Base-by-base conservation (phyloP, 768 basidiomycete genomes). In the Tricholoma saponaceum region DNA sequence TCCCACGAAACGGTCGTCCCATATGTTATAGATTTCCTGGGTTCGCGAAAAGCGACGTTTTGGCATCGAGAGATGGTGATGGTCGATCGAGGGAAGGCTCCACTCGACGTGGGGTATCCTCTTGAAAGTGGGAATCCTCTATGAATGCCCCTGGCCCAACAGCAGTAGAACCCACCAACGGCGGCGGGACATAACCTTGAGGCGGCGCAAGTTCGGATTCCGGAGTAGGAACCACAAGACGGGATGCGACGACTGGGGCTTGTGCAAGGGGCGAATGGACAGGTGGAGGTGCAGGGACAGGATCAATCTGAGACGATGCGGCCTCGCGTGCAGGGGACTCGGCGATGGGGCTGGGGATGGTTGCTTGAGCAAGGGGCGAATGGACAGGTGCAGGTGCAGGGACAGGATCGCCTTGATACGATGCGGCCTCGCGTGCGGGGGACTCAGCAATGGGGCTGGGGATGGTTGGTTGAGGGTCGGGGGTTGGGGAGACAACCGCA, bases 391-490 rank as follows among this genome's bases (percentile, higher is more conserved):
- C 55, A 5, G 72, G 73, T 26, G 74, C 75, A 0, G 70, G 78
- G 23, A 67, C 54, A 4, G 65, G 64, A 6, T 71, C 65, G 12
- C 70, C 69, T 37, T 60, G 61, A 28, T 73, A 59, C 3, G 73
- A 78, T 13, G 76, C 81, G 8, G 75, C 79, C 63, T 86, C 84
- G 23, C 85, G 78, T 7, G 77, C 78, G 28, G 87, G 86, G 2
- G 85, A 88, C 66, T 90, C 89, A 0, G 82, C 76, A 58, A 90
- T 88, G 3, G 89, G 86, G 59, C 84, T 86, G 10, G 86, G 85
- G 12, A 74, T 66, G 28, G 62, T 64, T 25, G 64, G n/a, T n/a
- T n/a, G 56, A 4, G 62, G 56, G 13, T 61, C 57, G 28, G 66
- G 54, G 10, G 65, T 47, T 9, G 73, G 69, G 33, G 68, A 67